phyloP scores from a whole-genome alignment of 306 rosid genomes.

The Luffa aegyptiaca region DNA sequence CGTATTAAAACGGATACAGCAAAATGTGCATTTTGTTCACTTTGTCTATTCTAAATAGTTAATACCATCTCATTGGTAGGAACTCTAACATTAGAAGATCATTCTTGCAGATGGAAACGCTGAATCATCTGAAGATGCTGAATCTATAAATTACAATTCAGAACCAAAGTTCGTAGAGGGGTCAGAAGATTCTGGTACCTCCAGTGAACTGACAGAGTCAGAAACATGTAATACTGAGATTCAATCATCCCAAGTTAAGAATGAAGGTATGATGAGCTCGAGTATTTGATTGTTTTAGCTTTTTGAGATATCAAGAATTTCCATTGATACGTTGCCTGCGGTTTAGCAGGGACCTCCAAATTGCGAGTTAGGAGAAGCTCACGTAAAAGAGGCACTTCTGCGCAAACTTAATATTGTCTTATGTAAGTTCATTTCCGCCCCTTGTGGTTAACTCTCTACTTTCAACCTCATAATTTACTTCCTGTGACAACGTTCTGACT shows the following conservation, averaged over 20 bases:
- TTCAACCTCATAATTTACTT: not conserved
- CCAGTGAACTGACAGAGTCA: not conserved
- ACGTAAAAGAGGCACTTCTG: not conserved
- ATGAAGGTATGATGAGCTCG: not conserved
- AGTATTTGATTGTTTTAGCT: not conserved
- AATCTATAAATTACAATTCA: slow-evolving; percentile 1
- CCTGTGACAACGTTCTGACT: not conserved
- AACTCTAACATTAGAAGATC: not conserved
- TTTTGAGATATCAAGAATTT: not conserved
- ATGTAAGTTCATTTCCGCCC: not conserved
- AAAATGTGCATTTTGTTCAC: not conserved
- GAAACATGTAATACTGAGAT: not conserved
- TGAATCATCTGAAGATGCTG: slow-evolving; percentile 2
- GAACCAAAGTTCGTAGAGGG: not conserved
- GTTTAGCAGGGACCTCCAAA: not conserved
- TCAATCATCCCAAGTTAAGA: not conserved
- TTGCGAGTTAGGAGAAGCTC: not conserved
- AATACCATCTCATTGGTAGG: not conserved
- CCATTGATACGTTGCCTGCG: not conserved
- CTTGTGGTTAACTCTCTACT: not conserved
- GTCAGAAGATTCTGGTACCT: slow-evolving; percentile 1
- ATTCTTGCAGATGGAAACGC: not conserved
- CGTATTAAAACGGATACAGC: not conserved
- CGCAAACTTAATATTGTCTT: not conserved
- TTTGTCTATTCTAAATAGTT: not conserved